Conservation (phyloP, 164 flowering plant genomes). For the Magnolia officinalis region DNA sequence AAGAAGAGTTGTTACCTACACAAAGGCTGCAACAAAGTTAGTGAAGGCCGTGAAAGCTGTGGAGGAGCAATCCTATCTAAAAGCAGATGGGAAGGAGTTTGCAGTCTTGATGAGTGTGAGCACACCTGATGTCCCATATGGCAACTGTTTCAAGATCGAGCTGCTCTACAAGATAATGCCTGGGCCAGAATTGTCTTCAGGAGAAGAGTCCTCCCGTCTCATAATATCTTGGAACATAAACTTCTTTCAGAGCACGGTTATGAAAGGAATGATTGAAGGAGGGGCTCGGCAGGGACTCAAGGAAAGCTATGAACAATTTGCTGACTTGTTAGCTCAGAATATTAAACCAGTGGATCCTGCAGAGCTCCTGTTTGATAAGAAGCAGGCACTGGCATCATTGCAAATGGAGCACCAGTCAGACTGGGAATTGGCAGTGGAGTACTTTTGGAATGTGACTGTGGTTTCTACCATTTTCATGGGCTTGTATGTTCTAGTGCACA, state of each 20-base stretch:
- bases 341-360: constrained; percentile 31
- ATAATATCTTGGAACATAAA: constrained; percentile 61
- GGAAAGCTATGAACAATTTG: constrained; percentile 65
- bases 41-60: constrained; percentile 69
- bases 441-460: constrained; percentile 64
- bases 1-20: constrained; percentile 54
- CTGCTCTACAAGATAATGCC: constrained; percentile 63
- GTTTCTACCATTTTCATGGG: constrained; percentile 44
- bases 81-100: constrained; percentile 53
- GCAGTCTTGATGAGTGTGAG: constrained; percentile 47
- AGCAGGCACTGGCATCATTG: constrained; percentile 44
- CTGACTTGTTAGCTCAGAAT: constrained; percentile 45
- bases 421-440: constrained; percentile 46
- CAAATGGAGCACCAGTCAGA: constrained; percentile 53
- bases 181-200: constrained; percentile 50
- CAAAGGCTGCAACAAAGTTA: constrained; percentile 60
- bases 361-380: constrained; percentile 36
- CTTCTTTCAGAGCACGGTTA: constrained; percentile 62
- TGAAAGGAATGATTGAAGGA: constrained; percentile 78
- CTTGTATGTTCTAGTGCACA: constrained; percentile 60
- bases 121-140: constrained; percentile 85
- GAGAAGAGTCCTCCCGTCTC: constrained; percentile 57
- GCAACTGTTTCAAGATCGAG: constrained; percentile 58
- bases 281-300: constrained; percentile 67
- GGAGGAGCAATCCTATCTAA: constrained; percentile 67